Conservation (phyloP, 306 rosid genomes). For the Clitoria ternatea region DNA sequence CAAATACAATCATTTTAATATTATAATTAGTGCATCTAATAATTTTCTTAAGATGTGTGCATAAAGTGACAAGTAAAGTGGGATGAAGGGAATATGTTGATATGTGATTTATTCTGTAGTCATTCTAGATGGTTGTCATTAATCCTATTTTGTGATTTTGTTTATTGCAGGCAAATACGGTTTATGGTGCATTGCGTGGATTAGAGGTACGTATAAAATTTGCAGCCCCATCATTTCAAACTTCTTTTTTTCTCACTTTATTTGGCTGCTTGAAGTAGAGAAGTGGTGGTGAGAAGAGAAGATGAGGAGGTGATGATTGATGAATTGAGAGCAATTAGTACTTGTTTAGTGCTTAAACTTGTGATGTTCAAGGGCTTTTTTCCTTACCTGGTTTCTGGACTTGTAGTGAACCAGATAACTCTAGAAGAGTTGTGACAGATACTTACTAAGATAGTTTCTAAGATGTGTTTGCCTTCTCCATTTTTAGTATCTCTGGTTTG, state of each 20-base stretch:
- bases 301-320: slow-evolving; percentile 4
- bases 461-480: neutral
- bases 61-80: too few relatives aligned
- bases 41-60: too few relatives aligned
- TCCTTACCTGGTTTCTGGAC: slow-evolving; percentile 3
- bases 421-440: neutral
- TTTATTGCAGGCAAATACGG: slow-evolving; percentile 42
- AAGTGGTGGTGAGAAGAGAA: neutral
- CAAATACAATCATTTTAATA: too few relatives aligned
- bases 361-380: neutral
- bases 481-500: neutral
- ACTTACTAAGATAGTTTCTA: neutral
- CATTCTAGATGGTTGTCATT: slow-evolving; percentile 10
- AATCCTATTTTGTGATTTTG: slow-evolving; percentile 13
- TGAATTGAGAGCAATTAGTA: slow-evolving; percentile 11
- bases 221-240: neutral
- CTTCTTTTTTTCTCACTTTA: neutral
- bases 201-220: slow-evolving; percentile 39
- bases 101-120: neutral
- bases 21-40: too few relatives aligned
- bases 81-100: too few relatives aligned
- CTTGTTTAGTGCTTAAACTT: slow-evolving; percentile 7
- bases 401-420: neutral
- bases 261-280: neutral
- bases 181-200: slow-evolving; percentile 49